phyloP scores from a whole-genome alignment of 192 early-diverging fungal genomes.

The Rhizoclosmatium globosum region DNA sequence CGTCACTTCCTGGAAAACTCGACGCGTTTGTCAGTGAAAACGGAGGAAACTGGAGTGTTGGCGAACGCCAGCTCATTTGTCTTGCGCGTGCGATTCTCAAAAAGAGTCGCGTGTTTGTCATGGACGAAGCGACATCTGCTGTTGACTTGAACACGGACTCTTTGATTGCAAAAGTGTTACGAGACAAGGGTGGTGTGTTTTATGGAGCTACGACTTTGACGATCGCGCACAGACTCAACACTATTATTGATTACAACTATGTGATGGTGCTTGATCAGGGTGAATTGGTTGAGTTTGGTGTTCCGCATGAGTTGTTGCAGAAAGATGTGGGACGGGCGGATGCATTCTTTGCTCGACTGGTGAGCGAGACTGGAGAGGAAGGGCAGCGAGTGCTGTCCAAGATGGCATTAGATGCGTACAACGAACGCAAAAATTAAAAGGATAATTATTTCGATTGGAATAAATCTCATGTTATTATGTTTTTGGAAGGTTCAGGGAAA shows the following conservation, averaged over 20 bases:
- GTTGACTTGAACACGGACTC: constrained; percentile 49
- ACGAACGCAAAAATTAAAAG: neutral
- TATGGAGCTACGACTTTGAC: constrained; percentile 44
- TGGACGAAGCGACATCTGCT: constrained; percentile 50
- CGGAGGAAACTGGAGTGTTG: constrained; percentile 74
- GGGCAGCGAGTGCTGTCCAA: constrained; percentile 32
- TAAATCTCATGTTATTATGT: too few species aligned
- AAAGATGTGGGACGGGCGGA: constrained; percentile 22
- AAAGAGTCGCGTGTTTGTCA: constrained; percentile 51
- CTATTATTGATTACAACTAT: constrained; percentile 66
- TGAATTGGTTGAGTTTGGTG: constrained; percentile 68
- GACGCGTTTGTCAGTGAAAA: constrained; percentile 86
- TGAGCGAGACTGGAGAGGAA: constrained; percentile 52
- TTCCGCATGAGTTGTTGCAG: constrained; percentile 49
- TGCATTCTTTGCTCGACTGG: constrained; percentile 55
- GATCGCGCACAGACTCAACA: constrained; percentile 58
- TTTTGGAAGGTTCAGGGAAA: too few species aligned
- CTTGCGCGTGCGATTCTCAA: constrained; percentile 77
- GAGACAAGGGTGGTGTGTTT: constrained; percentile 41
- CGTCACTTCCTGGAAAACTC: constrained; percentile 46
- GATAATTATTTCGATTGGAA: too few species aligned
- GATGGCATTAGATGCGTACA: constrained; percentile 30
- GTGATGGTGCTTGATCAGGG: constrained; percentile 83
- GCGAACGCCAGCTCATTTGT: constrained; percentile 85
- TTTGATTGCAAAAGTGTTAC: constrained; percentile 43